Percentiles rank a stretch among this genome's conserved stretches.
Conservation (phyloP, 495 filamentous ascomycete species). For the Thermochaetoides thermophila region DNA sequence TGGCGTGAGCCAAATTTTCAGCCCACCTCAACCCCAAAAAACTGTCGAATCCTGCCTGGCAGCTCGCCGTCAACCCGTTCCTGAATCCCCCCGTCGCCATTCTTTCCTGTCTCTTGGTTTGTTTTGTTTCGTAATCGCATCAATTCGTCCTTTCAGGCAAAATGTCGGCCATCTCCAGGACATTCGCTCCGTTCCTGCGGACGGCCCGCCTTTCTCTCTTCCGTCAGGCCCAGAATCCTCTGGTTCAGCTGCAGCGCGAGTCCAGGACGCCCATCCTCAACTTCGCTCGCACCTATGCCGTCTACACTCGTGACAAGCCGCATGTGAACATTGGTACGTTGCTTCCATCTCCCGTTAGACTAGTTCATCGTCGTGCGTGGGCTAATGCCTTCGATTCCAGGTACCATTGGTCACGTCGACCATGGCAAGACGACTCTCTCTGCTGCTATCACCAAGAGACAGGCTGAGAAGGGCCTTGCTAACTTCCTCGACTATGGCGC, state of each 20-base stretch:
- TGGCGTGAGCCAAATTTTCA: too few relatives aligned
- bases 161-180: too few relatives aligned
- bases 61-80: too few relatives aligned
- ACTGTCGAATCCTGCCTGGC: too few relatives aligned
- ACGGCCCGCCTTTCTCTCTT: slow-evolving; percentile 48
- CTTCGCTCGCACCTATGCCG: slow-evolving; percentile 57
- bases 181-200: slow-evolving; percentile 53
- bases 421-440: slow-evolving; percentile 99
- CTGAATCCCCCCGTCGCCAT: too few relatives aligned
- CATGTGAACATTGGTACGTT: slow-evolving; percentile 96
- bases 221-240: slow-evolving; percentile 51
- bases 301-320: slow-evolving; percentile 83
- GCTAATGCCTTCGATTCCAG: slow-evolving; percentile 25
- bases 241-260: slow-evolving; percentile 44
- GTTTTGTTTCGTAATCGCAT: too few relatives aligned
- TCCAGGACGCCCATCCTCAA: slow-evolving; percentile 52
- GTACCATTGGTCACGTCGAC: slow-evolving; percentile 98
- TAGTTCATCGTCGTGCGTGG: slow-evolving; percentile 2
- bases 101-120: too few relatives aligned
- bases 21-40: too few relatives aligned
- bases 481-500: slow-evolving; percentile 90
- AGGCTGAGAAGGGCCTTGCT: slow-evolving; percentile 83
- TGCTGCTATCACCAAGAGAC: slow-evolving; percentile 94
- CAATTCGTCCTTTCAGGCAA: too few relatives aligned
- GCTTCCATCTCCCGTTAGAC: slow-evolving; percentile 12